Base-by-base conservation (phyloP, 768 basidiomycete genomes). In the Scleroderma bovista region DNA sequence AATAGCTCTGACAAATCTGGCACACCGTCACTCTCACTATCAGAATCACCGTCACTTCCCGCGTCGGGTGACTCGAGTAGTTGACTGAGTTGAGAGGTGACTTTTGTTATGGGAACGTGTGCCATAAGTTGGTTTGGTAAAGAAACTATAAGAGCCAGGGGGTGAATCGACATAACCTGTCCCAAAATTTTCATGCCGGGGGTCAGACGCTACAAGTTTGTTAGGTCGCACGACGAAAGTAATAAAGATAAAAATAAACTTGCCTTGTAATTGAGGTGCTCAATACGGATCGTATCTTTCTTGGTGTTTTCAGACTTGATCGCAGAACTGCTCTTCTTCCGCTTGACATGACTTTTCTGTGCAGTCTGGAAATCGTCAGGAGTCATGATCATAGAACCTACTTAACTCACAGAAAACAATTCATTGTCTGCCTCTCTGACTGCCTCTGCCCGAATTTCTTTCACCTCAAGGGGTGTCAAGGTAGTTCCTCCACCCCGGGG, bases 101-200 rank as follows among this genome's bases (percentile, higher is more conserved):
- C 78, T 66, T 93, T 85, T 36, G 94, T 98, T 55, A 99, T 91
- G 20, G 95, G 94, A 31, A 98, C 77, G 68, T 99, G 93, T 9
- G 81, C 96, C 57, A 89, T 79, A 34, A 99, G 81, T 69, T 97
- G 94, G 59, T 94, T 90, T 16, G 96, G 95, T n/a, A 99, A 76
- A 16, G 95, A 97, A 24, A 98, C 74, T 51, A 98, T 78, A 51
- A 99, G 77, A 40, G 91, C 87, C 32, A 99, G 81, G 11, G 94
- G 89, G 53, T 91, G 82, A 46, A 98, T 79, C 23, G 86, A 79
- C 57, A 90, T 77, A 46, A 99, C 78, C 70, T 93, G 88, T n/a
- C 84, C 86, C 32, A 98, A 72, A 19, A 97, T 77, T 62, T 84
- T 92, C 79, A 92, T 93, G 33, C 93, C 94, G 32, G 83, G 72